Evolutionary conservation across 1,284 basidiomycete species (phyloP), one percentile per base, ranked within the genome.

Genomic region (Papiliotrema fonsecae): DNA sequence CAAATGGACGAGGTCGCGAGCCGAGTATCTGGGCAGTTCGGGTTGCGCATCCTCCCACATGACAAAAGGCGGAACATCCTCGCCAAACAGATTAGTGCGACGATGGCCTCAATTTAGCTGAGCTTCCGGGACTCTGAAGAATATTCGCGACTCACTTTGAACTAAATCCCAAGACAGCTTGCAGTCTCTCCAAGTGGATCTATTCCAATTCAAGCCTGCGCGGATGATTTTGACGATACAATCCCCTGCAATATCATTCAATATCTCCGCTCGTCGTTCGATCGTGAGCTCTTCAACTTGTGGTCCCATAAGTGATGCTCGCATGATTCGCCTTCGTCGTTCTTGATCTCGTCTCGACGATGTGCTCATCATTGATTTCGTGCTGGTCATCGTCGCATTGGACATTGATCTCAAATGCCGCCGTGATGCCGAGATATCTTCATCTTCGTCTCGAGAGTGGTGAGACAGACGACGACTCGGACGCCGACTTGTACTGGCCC

Each of bases 171-270:
- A 64, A 3, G 56, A 47, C 35, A 45, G 49, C 26, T 25, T 41
- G 18, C 31, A 45, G 10, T 49, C 45, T 21, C 13, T 45, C 26
- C 18, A 30, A 10, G 41, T 43, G 45, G 46, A 44, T 11, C 50
- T 16, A n/a, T n/a, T 26, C 35, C 39, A 39, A 13, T 35, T 28
- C 27, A 51, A 45, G 13, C 48, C 52, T 7, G 50, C 49, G 30
- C 32, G 39, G 13, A 61, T 38, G 4, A 62, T 47, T 30, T 54
- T 58, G 3, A 55, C 45, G 28, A 67, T 42, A n/a, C 56, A 60
- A 41, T 67, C 63, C 11, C 54, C 56, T 9, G 65, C 65, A 10
- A 64, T 51, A 18, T 53, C 53, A 6, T 40, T 35, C 14, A 67
- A 31, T 6, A 62, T 48, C 26, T 58, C 56, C 1, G 55, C 58